These are phyloP conservation scores for Plantago elongata DNA, from an alignment of 257 asterid genomes.

Conservation along the genomic window DNA sequence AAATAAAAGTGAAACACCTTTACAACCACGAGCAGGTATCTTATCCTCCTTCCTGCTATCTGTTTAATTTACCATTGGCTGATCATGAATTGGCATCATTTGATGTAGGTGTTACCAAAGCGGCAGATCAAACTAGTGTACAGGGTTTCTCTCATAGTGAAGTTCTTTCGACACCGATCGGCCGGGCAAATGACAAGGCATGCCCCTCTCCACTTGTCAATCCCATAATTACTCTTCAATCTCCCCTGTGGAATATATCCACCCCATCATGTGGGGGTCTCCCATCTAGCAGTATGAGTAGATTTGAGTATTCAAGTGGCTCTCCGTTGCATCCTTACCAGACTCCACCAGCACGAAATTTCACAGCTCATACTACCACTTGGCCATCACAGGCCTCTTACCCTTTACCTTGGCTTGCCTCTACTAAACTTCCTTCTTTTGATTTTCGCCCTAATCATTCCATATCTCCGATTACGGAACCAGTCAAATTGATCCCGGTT, in stretches of 20 bases:
- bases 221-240: slow-evolving; percentile 65
- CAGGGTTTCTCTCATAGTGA: slow-evolving; percentile 50
- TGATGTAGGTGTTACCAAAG: slow-evolving; percentile 49
- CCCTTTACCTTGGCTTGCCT: slow-evolving; percentile 67
- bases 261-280: slow-evolving; percentile 63
- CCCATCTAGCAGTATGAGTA: slow-evolving; percentile 45
- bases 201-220: slow-evolving; percentile 49
- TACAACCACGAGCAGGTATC: slow-evolving; percentile 61
- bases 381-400: slow-evolving; percentile 62
- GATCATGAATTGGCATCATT: slow-evolving; percentile 23
- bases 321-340: slow-evolving; percentile 75
- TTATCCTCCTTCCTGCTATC: slow-evolving; percentile 12
- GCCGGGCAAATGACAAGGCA: slow-evolving; percentile 49
- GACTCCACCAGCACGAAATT: slow-evolving; percentile 55
- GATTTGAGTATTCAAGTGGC: slow-evolving; percentile 69
- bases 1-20: slow-evolving; percentile 50
- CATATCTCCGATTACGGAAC: slow-evolving; percentile 44
- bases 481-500: slow-evolving; percentile 44
- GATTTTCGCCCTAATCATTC: slow-evolving; percentile 50
- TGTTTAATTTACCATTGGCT: slow-evolving; percentile 15
- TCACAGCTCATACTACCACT: slow-evolving; percentile 44
- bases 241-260: slow-evolving; percentile 86
- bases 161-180: slow-evolving; percentile 39
- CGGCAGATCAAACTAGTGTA: slow-evolving; percentile 47
- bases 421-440: slow-evolving; percentile 66